Percentiles rank a stretch among this genome's conserved stretches.
Evolutionary conservation across 257 asterid species (phyloP).

Genomic region (Gentiana dahurica): DNA sequence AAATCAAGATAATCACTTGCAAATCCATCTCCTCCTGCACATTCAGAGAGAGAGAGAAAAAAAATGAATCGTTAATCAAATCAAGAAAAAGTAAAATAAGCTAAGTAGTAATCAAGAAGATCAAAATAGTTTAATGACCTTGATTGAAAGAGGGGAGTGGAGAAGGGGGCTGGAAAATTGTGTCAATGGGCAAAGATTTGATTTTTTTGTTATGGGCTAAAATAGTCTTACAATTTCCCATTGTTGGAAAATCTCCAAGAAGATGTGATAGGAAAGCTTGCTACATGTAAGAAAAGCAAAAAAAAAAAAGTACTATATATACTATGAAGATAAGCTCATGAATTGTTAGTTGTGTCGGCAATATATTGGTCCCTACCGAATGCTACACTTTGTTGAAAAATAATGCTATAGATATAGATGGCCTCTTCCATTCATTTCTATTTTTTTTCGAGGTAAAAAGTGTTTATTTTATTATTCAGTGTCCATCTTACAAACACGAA

Average conservation of each 20-base stretch:
- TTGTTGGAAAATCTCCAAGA: constrained; percentile 8
- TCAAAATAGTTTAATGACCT: constrained; percentile 19
- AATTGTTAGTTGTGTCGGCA: no score
- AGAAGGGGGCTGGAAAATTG: constrained; percentile 56
- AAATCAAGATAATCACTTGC: constrained; percentile 56
- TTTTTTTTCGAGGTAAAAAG: no score
- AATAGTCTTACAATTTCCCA: constrained; percentile 33
- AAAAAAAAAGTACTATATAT: not conserved
- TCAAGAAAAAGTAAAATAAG: not conserved
- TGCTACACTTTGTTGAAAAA: no score
- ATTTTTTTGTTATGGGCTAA: constrained; percentile 10
- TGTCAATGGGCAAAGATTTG: constrained; percentile 41
- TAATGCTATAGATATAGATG: no score
- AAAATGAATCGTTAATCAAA: not conserved
- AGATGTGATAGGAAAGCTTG: not conserved
- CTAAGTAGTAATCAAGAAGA: not conserved
- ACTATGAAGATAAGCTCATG: no score
- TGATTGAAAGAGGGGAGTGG: constrained; percentile 54
- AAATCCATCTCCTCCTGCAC: constrained; percentile 43
- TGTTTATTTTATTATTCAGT: no score
- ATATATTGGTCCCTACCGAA: no score
- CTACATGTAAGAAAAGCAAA: no score
- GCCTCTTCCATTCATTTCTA: no score
- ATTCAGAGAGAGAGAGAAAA: not conserved
- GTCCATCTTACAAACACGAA: no score